These are phyloP conservation scores for Remersonia thermophila DNA, from an alignment of 2,329 filamentous ascomycete species.

Conservation along the genomic window DNA sequence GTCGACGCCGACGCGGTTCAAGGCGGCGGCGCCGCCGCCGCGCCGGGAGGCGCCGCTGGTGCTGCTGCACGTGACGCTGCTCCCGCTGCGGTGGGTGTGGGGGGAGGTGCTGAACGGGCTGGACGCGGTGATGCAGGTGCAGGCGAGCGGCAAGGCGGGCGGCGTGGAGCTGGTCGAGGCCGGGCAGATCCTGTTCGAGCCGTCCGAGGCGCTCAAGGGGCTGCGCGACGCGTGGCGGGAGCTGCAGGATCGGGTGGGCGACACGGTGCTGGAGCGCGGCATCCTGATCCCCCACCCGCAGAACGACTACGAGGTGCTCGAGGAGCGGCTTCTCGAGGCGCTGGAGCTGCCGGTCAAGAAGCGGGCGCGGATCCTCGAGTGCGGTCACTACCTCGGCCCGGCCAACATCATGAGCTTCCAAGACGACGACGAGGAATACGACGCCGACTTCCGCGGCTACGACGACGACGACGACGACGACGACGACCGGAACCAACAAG, in stretches of 20 bases:
- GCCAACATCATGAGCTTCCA: constrained; percentile 37
- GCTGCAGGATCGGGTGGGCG: constrained; percentile 57
- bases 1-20: constrained; percentile 45
- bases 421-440: background rate
- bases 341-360: constrained; percentile 54
- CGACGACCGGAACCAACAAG: constrained; percentile 23
- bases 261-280: constrained; percentile 61
- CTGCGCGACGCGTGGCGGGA: constrained; percentile 54
- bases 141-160: too few relatives aligned
- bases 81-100: constrained; percentile 59
- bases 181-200: constrained; percentile 24
- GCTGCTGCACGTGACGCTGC: constrained; percentile 62
- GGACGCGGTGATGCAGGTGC: constrained; percentile 20
- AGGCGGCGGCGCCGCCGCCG: constrained; percentile 21
- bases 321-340: constrained; percentile 64
- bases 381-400: constrained; percentile 62
- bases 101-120: constrained; percentile 38
- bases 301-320: constrained; percentile 67
- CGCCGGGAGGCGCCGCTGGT: constrained; percentile 53
- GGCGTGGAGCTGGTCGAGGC: constrained; percentile 15
- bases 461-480: constrained; percentile 33
- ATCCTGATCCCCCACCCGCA: constrained; percentile 67
- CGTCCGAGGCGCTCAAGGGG: constrained; percentile 34
- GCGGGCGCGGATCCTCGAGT: constrained; percentile 58
- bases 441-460: constrained; percentile 15